Percentiles rank a stretch among this genome's conserved stretches.
These are phyloP conservation scores for Dendrobium nobile DNA, from an alignment of 106 monocot genomes.

Conservation along the genomic window DNA sequence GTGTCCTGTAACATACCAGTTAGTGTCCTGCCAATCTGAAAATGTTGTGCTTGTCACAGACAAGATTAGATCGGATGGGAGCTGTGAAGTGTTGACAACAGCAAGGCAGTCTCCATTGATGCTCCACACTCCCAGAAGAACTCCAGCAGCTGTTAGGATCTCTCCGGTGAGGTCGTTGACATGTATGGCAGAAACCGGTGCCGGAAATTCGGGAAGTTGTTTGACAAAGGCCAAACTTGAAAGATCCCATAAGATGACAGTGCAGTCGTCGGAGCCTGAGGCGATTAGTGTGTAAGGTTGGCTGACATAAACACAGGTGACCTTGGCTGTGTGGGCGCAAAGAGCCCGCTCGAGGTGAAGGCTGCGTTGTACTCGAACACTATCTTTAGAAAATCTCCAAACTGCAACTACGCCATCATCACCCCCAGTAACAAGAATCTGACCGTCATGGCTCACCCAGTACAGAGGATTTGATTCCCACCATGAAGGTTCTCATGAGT, in stretches of 20 bases:
- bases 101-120: conserved; percentile 93
- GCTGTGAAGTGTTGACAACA: conserved; percentile 82
- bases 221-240: conserved; percentile 69
- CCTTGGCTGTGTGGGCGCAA: conserved; percentile 78
- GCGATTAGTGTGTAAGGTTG: conserved; percentile 80
- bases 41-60: conserved; percentile 47
- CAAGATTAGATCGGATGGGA: conserved; percentile 83
- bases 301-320: conserved; percentile 78
- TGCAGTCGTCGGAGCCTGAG: conserved; percentile 82
- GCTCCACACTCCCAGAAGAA: conserved; percentile 88
- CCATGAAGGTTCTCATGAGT: conserved; percentile 92
- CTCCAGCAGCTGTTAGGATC: conserved; percentile 81
- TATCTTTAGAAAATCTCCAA: conserved; percentile 63
- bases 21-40: conserved; percentile 87
- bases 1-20: conserved; percentile 93
- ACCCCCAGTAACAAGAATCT: conserved; percentile 77
- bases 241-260: conserved; percentile 89
- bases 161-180: conserved; percentile 91
- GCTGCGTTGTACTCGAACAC: conserved; percentile 22
- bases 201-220: conserved; percentile 77
- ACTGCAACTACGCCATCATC: conserved; percentile 82
- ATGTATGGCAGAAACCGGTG: conserved; percentile 69
- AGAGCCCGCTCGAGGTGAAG: conserved; percentile 49
- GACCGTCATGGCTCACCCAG: conserved; percentile 90
- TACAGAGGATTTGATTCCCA: conserved; percentile 81